These are phyloP conservation scores for Wallacemonas sp. DNA, from an alignment of 208 protist species.

Conservation along the genomic window DNA sequence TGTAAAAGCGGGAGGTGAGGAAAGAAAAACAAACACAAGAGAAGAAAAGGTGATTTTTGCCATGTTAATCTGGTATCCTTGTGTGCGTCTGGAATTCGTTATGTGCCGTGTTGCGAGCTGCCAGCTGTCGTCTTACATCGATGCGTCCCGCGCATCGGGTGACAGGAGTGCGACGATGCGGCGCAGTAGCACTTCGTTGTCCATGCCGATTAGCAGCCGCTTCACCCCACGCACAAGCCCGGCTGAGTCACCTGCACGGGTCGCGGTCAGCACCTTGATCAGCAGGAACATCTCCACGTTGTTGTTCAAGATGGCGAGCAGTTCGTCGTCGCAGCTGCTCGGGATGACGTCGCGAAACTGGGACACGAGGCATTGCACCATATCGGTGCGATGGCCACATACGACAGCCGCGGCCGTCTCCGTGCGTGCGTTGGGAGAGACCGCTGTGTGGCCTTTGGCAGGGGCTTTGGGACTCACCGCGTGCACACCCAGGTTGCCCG, in stretches of 20 bases:
- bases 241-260: slow-evolving; percentile 14
- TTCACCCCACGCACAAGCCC: slow-evolving; percentile 23
- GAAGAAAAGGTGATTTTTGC: slow-evolving; percentile 16
- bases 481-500: neutral
- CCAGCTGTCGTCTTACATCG: too few relatives aligned
- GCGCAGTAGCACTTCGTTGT: neutral
- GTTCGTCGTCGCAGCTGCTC: neutral
- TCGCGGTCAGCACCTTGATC: slow-evolving; percentile 31
- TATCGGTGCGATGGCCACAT: slow-evolving; percentile 9
- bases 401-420: too few relatives aligned
- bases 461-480: too few relatives aligned
- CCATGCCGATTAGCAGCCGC: slow-evolving; percentile 5
- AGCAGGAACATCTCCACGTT: slow-evolving; percentile 34
- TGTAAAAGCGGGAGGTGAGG: neutral
- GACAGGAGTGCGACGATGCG: neutral
- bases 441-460: too few relatives aligned
- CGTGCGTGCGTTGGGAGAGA: slow-evolving; percentile 10
- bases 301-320: slow-evolving; percentile 21
- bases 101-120: too few relatives aligned
- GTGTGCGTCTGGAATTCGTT: too few relatives aligned
- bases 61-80: too few relatives aligned
- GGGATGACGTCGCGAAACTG: slow-evolving; percentile 16
- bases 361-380: slow-evolving; percentile 13
- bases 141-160: too few relatives aligned
- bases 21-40: slow-evolving; percentile 3